Percentiles rank a stretch among this genome's conserved stretches.
phyloP scores from a whole-genome alignment of 345 rosid species.

The Salix udensis region DNA sequence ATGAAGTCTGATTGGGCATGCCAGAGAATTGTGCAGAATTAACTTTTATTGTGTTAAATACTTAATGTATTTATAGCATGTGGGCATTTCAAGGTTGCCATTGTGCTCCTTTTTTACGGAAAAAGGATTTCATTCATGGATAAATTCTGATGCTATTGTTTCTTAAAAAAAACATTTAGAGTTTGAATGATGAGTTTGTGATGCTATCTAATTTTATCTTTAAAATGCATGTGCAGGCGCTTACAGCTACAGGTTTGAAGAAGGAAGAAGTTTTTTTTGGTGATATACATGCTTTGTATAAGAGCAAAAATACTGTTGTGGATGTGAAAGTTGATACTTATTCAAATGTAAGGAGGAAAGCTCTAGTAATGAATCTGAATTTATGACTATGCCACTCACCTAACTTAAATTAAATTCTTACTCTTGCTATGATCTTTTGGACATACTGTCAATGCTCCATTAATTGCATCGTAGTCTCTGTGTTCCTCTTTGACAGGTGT shows the following conservation, averaged over 20 bases:
- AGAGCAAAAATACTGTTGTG: conserved; percentile 57
- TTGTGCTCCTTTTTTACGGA: not conserved
- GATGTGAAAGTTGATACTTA: conserved; percentile 70
- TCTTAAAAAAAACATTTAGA: not conserved
- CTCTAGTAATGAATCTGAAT: not conserved
- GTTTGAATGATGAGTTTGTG: not conserved
- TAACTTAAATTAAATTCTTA: not conserved
- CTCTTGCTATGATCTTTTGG: not conserved
- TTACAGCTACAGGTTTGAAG: conserved; percentile 69
- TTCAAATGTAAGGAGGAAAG: conserved; percentile 53
- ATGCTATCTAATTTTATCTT: not conserved
- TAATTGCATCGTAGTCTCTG: not conserved
- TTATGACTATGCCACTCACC: not conserved
- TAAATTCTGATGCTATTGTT: not conserved
- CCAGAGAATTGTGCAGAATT: not conserved
- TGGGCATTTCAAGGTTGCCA: not conserved
- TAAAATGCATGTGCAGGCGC: conserved; percentile 42
- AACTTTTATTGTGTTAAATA: not conserved
- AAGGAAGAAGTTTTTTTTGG: conserved; percentile 59
- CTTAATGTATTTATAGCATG: not conserved
- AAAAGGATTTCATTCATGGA: not conserved
- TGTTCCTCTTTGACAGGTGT: conserved; percentile 37
- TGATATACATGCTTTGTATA: conserved; percentile 61
- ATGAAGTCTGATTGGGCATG: not conserved
- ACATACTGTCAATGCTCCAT: not conserved